Evolutionary conservation across 306 rosid species (phyloP).

Genomic region (Fragaria vesca): DNA sequence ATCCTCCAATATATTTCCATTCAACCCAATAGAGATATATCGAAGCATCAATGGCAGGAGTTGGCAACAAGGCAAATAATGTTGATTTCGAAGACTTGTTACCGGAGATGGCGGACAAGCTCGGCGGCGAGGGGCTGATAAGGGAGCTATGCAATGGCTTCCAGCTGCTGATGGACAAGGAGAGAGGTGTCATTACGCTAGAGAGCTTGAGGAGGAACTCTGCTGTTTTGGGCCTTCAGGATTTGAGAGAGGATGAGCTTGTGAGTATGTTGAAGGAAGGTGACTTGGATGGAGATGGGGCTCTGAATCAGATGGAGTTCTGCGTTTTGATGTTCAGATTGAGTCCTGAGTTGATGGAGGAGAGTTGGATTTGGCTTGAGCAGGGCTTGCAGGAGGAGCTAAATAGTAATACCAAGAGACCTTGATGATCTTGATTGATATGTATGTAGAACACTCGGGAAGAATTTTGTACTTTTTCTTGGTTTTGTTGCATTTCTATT

Average conservation of each 20-base stretch:
- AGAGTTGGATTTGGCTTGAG: conserved; percentile 66
- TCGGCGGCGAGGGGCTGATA: conserved; percentile 84
- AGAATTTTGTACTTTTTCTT: background rate
- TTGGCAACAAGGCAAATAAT: conserved; percentile 21
- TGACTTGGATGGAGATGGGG: conserved; percentile 80
- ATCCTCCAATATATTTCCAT: background rate
- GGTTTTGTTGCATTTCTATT: background rate
- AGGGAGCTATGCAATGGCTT: conserved; percentile 88
- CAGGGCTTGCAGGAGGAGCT: conserved; percentile 45
- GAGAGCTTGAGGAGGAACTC: conserved; percentile 71
- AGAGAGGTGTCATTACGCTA: conserved; percentile 61
- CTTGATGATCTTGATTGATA: background rate
- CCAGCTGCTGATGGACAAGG: conserved; percentile 73
- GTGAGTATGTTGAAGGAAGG: conserved; percentile 75
- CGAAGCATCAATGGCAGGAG: conserved; percentile 37
- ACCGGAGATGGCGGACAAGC: conserved; percentile 69
- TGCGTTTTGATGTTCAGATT: conserved; percentile 96
- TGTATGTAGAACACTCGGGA: background rate
- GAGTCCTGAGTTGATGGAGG: conserved; percentile 78
- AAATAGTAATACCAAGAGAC: background rate
- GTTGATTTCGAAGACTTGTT: conserved; percentile 62
- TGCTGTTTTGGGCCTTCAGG: conserved; percentile 55
- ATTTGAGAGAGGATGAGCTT: conserved; percentile 75
- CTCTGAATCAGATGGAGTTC: conserved; percentile 76
- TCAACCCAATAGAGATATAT: background rate